Base-by-base conservation (phyloP, 1,284 basidiomycete species). In the Boletus mariae region DNA sequence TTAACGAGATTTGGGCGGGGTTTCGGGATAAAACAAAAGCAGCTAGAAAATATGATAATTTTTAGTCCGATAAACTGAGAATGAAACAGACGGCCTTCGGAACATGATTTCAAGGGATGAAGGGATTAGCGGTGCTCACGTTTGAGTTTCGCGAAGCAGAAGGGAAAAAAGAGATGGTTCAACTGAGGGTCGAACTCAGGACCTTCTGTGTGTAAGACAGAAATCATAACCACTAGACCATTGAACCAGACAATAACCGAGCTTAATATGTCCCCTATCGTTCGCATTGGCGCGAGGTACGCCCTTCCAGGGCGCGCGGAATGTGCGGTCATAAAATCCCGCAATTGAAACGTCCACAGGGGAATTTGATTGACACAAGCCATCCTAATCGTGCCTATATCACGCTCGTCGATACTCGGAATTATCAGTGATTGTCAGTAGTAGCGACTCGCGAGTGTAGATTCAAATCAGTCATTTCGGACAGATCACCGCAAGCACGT, bases 151-250 rank as follows among this genome's bases (percentile, higher is more conserved):
- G 9, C 0, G 23, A n/a, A 26, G 25, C 25, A 8, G 9, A 2
- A 32, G 8, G 11, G 23, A 17, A 1, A 47, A 53, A 61, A 59
- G 55, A 59, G 49, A 43, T 80, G 78, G 75, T 64, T 75, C 75
- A 79, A 76, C 73, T 78, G 76, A 77, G 79, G 78, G 72, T 80
- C 79, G 79, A 80, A 80, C 79, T 77, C 77, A 77, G 74, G 78
- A 80, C 79, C 78, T 79, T 80, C 78, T 80, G 78, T 77, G 79
- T 75, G 78, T 80, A 78, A 80, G 74, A 76, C 78, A 79, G 76
- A 80, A 75, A 79, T 75, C 76, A 79, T 79, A 77, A 78, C 77
- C 77, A 79, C 76, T 80, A 80, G 77, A 77, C 78, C 74, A 74
- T 71, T 72, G 71, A 71, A 73, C 77, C 76, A 32, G 49, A 4